phyloP scores from a whole-genome alignment of 495 filamentous ascomycete species.

The Saxophila tyrrhenica region DNA sequence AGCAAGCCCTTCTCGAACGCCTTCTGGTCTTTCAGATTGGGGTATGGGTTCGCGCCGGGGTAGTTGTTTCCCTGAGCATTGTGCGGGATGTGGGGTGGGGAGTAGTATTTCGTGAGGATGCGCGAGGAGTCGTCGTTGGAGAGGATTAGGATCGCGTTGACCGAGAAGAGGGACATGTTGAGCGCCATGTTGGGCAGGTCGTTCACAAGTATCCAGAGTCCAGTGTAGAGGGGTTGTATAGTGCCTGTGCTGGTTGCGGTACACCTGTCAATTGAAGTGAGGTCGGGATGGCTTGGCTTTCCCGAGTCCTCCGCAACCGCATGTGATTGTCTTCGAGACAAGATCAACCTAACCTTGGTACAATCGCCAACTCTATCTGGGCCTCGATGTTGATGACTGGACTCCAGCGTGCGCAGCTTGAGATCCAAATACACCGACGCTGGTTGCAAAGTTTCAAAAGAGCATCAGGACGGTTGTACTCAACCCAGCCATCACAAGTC shows the following conservation, averaged over 20 bases:
- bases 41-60: conserved; percentile 68
- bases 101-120: conserved; percentile 94
- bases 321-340: not conserved
- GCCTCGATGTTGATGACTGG: conserved; percentile 1
- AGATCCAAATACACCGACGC: conserved; percentile 9
- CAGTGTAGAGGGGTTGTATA: conserved; percentile 18
- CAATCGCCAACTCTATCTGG: not conserved
- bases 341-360: no score
- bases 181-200: conserved; percentile 35
- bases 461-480: not conserved
- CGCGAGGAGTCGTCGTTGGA: conserved; percentile 76
- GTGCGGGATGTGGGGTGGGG: conserved; percentile 54
- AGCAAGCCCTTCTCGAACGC: conserved; percentile 91
- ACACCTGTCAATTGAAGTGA: not conserved
- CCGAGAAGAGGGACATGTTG: conserved; percentile 75
- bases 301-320: not conserved
- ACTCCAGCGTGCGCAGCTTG: conserved; percentile 8
- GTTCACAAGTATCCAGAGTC: conserved; percentile 1
- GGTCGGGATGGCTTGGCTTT: not conserved
- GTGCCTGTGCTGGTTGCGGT: conserved; percentile 1
- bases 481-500: not conserved
- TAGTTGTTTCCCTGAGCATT: conserved; percentile 41
- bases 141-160: conserved; percentile 87
- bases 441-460: conserved; percentile 7
- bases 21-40: conserved; percentile 82